These are phyloP conservation scores for Ilyonectria robusta DNA, from an alignment of 2,329 filamentous ascomycete genomes.

Conservation along the genomic window DNA sequence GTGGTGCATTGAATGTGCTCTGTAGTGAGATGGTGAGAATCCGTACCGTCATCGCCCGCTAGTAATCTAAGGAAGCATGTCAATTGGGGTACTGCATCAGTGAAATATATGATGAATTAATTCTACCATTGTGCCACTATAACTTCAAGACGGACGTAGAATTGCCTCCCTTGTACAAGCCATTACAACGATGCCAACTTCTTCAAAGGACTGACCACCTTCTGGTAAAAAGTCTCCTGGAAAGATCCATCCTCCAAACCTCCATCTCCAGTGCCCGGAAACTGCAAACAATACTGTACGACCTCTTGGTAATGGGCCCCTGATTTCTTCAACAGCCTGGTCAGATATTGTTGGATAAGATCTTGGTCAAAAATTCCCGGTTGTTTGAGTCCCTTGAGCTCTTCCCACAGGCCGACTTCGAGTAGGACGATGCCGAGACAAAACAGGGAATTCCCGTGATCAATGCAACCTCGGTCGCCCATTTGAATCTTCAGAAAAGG, in stretches of 20 bases:
- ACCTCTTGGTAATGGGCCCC: constrained; percentile 21
- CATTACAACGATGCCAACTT: neutral
- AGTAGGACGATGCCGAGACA: neutral
- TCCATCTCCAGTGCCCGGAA: neutral
- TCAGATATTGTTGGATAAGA: neutral
- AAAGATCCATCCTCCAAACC: constrained; percentile 12
- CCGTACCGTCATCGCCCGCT: no score
- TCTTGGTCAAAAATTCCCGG: neutral
- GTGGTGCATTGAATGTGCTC: no score
- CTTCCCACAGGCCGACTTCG: neutral
- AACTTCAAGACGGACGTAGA: no score
- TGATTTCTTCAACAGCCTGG: neutral
- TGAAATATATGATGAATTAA: no score
- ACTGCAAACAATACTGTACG: constrained; percentile 15
- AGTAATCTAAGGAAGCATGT: no score
- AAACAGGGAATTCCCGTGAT: neutral
- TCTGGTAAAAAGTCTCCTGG: constrained; percentile 22
- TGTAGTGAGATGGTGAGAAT: no score
- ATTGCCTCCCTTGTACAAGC: no score
- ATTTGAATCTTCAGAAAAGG: constrained; percentile 7
- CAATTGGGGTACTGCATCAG: no score
- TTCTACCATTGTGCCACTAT: no score
- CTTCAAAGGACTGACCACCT: constrained; percentile 21
- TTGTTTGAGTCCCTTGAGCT: neutral
- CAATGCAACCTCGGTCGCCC: neutral